phyloP scores from a whole-genome alignment of 805 yeast species.

The Yarrowia sp. region DNA sequence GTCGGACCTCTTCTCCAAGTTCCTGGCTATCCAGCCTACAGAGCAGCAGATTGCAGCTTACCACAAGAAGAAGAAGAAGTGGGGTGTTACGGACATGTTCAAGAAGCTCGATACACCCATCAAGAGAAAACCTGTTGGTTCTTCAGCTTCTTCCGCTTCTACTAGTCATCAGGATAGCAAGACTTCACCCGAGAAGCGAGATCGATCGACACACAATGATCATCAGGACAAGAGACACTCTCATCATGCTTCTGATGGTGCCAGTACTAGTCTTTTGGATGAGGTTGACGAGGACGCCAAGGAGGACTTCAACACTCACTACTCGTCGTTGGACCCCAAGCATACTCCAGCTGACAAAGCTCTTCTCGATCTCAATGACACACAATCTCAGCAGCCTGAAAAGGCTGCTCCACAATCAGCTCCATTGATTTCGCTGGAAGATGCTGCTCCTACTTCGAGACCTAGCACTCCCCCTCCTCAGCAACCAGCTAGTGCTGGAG shows the following conservation, averaged over 20 bases:
- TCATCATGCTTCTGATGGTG: not conserved
- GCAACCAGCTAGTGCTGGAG: constrained; percentile 40
- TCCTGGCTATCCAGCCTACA: constrained; percentile 28
- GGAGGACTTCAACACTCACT: constrained; percentile 14
- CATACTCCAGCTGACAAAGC: not conserved
- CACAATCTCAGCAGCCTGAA: constrained; percentile 9
- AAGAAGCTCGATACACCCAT: constrained; percentile 18
- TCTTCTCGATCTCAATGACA: constrained; percentile 6
- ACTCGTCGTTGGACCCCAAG: constrained; percentile 4
- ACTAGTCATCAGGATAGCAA: not conserved
- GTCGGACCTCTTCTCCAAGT: constrained; percentile 62
- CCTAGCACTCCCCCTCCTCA: constrained; percentile 8
- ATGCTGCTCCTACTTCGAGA: not conserved
- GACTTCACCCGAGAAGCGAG: constrained; percentile 8
- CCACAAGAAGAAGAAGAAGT: constrained; percentile 29
- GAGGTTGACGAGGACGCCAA: constrained; percentile 6
- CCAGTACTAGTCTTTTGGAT: constrained; percentile 6
- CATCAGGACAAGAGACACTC: constrained; percentile 13
- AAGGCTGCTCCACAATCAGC: constrained; percentile 14
- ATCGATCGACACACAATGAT: not conserved
- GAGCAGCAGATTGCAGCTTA: constrained; percentile 27
- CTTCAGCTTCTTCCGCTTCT: not conserved
- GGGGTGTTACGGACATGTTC: constrained; percentile 27
- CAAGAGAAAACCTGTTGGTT: constrained; percentile 10
- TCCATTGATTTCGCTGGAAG: constrained; percentile 13